A percentile compares a stretch with the other conserved stretches of the same genome.
Conservation (phyloP, 2,329 filamentous ascomycete genomes). For the Elsinoe arachidis region DNA sequence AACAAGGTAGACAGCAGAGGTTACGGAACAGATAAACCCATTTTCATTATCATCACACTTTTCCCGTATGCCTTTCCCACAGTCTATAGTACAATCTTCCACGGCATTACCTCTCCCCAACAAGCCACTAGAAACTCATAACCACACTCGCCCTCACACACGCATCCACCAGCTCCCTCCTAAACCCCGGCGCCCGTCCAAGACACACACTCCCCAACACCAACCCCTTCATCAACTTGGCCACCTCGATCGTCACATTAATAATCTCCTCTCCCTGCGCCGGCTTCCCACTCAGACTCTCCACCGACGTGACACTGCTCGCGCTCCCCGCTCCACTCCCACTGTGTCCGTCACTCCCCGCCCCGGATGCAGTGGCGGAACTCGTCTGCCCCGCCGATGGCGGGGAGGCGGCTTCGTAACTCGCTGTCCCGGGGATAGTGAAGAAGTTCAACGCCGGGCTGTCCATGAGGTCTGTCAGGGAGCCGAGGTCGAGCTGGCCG, state of each 20-base stretch:
- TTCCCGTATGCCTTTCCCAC: background rate
- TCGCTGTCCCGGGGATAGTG: conserved; percentile 10
- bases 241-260: conserved; percentile 35
- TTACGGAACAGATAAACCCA: background rate
- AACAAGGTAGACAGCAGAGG: background rate
- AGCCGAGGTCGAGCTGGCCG: conserved; percentile 9
- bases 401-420: conserved; percentile 1
- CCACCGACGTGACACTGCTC: background rate
- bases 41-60: background rate
- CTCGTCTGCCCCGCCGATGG: background rate
- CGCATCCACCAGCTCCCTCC: conserved; percentile 34
- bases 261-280: conserved; percentile 21
- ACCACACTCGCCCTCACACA: conserved; percentile 32
- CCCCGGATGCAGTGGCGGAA: background rate
- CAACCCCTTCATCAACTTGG: conserved; percentile 37
- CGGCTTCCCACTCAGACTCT: conserved; percentile 8
- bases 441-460: conserved; percentile 10
- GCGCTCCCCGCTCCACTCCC: background rate
- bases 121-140: conserved; percentile 17
- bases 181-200: conserved; percentile 37
- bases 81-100: background rate
- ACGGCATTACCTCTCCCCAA: background rate
- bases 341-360: background rate
- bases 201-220: conserved; percentile 34
- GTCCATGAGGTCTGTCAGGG: conserved; percentile 3